Percentiles rank a stretch among this genome's conserved stretches.
Evolutionary conservation across 1,139 yeast species (phyloP).

Genomic region (Oligophagozyma castellii): DNA sequence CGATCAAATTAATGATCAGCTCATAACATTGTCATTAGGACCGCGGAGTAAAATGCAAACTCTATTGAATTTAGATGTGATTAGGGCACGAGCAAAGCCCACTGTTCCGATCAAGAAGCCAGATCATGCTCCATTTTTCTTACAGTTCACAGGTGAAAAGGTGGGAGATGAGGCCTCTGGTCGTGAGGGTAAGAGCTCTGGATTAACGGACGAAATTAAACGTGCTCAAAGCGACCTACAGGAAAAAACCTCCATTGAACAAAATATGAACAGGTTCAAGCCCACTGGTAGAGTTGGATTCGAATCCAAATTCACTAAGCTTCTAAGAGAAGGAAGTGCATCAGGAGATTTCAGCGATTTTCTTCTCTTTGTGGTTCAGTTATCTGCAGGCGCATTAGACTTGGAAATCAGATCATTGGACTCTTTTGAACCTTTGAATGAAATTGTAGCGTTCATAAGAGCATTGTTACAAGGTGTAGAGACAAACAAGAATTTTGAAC

Average conservation of each 20-base stretch:
- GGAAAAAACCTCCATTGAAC: slow-evolving; percentile 13
- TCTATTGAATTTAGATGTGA: slow-evolving; percentile 66
- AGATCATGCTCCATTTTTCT: slow-evolving; percentile 69
- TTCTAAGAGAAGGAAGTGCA: slow-evolving; percentile 40
- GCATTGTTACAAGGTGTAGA: slow-evolving; percentile 51
- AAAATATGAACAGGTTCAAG: slow-evolving; percentile 19
- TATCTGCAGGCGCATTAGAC: slow-evolving; percentile 73
- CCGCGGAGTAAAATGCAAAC: slow-evolving; percentile 74
- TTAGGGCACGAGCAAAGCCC: slow-evolving; percentile 80
- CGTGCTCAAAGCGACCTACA: slow-evolving; percentile 7
- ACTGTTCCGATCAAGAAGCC: slow-evolving; percentile 81
- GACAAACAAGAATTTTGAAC: slow-evolving; percentile 38
- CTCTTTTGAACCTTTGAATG: slow-evolving; percentile 39
- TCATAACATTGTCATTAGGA: slow-evolving; percentile 63
- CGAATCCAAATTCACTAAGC: slow-evolving; percentile 63
- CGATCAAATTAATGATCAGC: slow-evolving; percentile 48
- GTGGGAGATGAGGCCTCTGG: slow-evolving; percentile 60
- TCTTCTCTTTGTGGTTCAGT: slow-evolving; percentile 38
- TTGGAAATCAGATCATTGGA: slow-evolving; percentile 74
- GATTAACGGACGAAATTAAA: slow-evolving; percentile 8
- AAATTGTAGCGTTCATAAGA: slow-evolving; percentile 48
- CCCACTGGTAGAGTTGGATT: slow-evolving; percentile 29
- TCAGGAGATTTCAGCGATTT: slow-evolving; percentile 30
- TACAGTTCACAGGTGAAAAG: slow-evolving; percentile 48
- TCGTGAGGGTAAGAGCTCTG: slow-evolving; percentile 34